Evolutionary conservation across 2,329 filamentous ascomycete genomes (phyloP), one percentile per base, ranked within the genome.

Genomic region (Diaporthe australafricana): DNA sequence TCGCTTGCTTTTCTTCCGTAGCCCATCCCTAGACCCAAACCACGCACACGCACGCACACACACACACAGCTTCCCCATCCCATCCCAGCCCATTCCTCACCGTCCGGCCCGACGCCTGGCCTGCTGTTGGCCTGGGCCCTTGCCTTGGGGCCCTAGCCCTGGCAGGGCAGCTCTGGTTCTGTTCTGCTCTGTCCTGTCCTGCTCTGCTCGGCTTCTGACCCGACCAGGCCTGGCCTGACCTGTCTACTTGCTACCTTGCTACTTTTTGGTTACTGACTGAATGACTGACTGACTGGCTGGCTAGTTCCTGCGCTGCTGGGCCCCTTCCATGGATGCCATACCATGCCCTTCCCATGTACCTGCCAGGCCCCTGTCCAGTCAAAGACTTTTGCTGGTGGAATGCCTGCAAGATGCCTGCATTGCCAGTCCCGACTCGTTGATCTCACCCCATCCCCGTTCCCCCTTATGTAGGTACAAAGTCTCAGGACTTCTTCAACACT

Each of bases 391-490:
- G 60, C 57, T 63, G 27, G 57, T 47, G 42, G 40, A 4, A 63
- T 63, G 57, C 57, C 40, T 62, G 57, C 57, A 47, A 32, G 32
- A 62, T 47, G 57, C 57, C 40, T 62, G 57, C 57, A 47, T 63
- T 63, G 57, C 57, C 57, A 48, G 57, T 47, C 60, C 60, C 60
- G 60, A 63, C 60, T 63, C 60, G 70, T 62, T 60, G 35, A 48
- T 69, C 67, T 65, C 52, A 60, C 47, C 38, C 69, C 65, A 35
- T 65, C 50, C 63, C 57, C 30, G 50, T 32, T 48, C 50, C 55
- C 45, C 50, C 60, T 73, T 71, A 73, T 73, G 72, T 73, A 72
- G 70, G 65, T 73, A 72, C 70, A 60, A 67, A 63, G 60, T 35
- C 60, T 63, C 60, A 48, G 60, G 60, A 63, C 42, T 63, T 63